Evolutionary conservation across 371 early-diverging fungal species (phyloP).

Genomic region (Haplosporangium sp.): DNA sequence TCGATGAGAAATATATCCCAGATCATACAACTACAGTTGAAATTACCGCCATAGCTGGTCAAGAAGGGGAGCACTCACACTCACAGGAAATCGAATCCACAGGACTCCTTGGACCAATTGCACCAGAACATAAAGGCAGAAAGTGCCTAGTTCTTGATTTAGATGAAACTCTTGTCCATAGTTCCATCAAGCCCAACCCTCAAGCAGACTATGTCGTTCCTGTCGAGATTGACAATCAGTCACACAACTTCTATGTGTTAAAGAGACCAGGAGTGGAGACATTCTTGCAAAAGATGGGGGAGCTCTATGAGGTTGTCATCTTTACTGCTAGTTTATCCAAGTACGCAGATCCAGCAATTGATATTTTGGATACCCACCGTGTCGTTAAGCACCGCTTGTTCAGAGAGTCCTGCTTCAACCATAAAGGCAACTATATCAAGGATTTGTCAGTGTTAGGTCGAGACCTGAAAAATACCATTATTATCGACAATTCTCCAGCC

Average conservation of each 20-base stretch:
- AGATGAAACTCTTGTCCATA: slow-evolving; percentile 89
- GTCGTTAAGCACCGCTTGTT: slow-evolving; percentile 93
- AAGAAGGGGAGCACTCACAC: slow-evolving; percentile 31
- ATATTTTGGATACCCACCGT: slow-evolving; percentile 87
- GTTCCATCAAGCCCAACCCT: slow-evolving; percentile 84
- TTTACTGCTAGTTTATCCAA: slow-evolving; percentile 96
- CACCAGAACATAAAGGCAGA: slow-evolving; percentile 67
- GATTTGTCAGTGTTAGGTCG: slow-evolving; percentile 89
- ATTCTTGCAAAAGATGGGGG: slow-evolving; percentile 89
- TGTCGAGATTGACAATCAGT: slow-evolving; percentile 90
- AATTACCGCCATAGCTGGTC: slow-evolving; percentile 11
- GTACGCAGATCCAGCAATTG: slow-evolving; percentile 98
- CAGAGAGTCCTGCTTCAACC: slow-evolving; percentile 95
- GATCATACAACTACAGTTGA: slow-evolving; percentile 33
- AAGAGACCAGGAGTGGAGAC: slow-evolving; percentile 96
- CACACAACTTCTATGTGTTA: slow-evolving; percentile 94
- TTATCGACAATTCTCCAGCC: slow-evolving; percentile 93
- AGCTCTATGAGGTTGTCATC: slow-evolving; percentile 93
- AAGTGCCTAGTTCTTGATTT: slow-evolving; percentile 92
- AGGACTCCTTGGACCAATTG: slow-evolving; percentile 56
- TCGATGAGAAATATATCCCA: slow-evolving; percentile 40
- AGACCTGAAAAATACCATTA: slow-evolving; percentile 82
- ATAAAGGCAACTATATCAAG: slow-evolving; percentile 97
- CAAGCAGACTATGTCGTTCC: slow-evolving; percentile 91
- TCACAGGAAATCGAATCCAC: slow-evolving; percentile 38